These are phyloP conservation scores for Quercus alba DNA, from an alignment of 306 rosid species.

Conservation along the genomic window DNA sequence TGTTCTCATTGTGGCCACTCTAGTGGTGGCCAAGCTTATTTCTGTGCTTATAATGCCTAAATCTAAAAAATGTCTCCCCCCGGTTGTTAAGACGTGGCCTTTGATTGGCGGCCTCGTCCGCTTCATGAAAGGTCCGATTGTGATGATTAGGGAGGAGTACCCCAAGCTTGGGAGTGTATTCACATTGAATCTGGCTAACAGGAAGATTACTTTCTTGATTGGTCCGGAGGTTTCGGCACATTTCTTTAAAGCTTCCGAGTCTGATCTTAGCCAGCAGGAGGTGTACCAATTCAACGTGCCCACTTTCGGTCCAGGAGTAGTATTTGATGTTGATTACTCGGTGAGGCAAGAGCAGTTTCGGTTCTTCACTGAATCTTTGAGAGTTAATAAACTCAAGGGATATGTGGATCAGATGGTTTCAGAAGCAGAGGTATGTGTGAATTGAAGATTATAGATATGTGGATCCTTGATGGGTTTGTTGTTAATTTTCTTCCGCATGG, in stretches of 20 bases:
- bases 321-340: constrained; percentile 89
- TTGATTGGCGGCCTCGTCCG: constrained; percentile 62
- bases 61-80: constrained; percentile 64
- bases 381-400: constrained; percentile 76
- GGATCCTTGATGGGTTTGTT: neutral
- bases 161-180: constrained; percentile 87
- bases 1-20: constrained; percentile 57
- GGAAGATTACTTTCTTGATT: constrained; percentile 74
- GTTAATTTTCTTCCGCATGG: neutral
- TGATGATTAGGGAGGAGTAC: constrained; percentile 77
- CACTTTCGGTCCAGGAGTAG: constrained; percentile 94
- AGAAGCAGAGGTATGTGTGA: constrained; percentile 67
- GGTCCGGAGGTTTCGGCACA: constrained; percentile 95
- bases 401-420: constrained; percentile 94
- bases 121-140: constrained; percentile 77
- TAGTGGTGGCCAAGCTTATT: constrained; percentile 58
- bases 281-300: constrained; percentile 95
- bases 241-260: constrained; percentile 82
- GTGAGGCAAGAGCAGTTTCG: constrained; percentile 88
- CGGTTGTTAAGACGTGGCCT: constrained; percentile 50
- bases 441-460: neutral
- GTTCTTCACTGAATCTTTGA: constrained; percentile 87
- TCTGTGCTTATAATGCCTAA: constrained; percentile 49
- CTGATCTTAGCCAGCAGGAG: constrained; percentile 94
- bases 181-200: constrained; percentile 63